Conservation (phyloP, 1,284 basidiomycete genomes). For the Mycena citricolor region DNA sequence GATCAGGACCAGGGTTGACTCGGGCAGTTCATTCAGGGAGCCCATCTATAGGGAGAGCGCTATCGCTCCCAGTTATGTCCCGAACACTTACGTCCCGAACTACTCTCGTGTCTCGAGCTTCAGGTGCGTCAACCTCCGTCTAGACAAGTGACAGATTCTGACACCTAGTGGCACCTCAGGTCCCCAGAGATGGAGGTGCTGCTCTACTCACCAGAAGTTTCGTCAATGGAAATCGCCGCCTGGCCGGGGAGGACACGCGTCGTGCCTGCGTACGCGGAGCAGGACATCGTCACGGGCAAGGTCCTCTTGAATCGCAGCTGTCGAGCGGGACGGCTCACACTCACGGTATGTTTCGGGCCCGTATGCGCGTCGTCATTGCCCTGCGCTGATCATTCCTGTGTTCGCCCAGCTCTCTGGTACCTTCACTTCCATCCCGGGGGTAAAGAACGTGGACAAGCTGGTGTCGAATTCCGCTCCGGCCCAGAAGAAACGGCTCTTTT, state of each 20-base stretch:
- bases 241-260: constrained; percentile 33
- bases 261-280: constrained; percentile 57
- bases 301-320: constrained; percentile 53
- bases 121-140: constrained; percentile 35
- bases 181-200: constrained; percentile 57
- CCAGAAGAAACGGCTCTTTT: constrained; percentile 53
- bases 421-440: constrained; percentile 1
- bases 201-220: constrained; percentile 39
- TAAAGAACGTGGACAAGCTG: constrained; percentile 15
- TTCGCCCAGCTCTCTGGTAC: constrained; percentile 33
- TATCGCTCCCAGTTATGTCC: too few species aligned
- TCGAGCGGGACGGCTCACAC: constrained; percentile 47
- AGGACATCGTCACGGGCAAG: constrained; percentile 57
- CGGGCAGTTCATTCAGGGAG: too few species aligned
- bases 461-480: constrained; percentile 19
- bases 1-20: too few species aligned
- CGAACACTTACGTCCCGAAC: too few species aligned
- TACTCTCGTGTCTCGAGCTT: constrained; percentile 45
- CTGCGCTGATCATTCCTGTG: constrained; percentile 42
- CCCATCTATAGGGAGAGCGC: too few species aligned
- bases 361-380: constrained; percentile 13
- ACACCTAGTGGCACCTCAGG: constrained; percentile 31
- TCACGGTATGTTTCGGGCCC: constrained; percentile 44
- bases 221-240: constrained; percentile 50
- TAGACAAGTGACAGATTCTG: not conserved